Percentiles rank a stretch among this genome's conserved stretches.
These are phyloP conservation scores for Phytophthora fragariae DNA, from an alignment of 352 stramenopile species.

Conservation along the genomic window DNA sequence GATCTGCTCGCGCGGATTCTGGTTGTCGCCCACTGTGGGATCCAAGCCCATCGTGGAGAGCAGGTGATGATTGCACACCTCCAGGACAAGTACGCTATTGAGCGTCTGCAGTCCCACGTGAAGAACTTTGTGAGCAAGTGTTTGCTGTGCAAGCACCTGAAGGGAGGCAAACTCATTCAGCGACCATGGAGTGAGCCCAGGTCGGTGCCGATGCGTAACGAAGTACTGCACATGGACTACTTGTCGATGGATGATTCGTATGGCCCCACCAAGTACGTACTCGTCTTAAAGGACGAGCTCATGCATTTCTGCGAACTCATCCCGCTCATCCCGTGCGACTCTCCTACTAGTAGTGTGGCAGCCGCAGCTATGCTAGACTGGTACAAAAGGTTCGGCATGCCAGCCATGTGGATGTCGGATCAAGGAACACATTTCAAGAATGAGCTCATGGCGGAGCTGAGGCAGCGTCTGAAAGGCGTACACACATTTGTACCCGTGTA, in stretches of 20 bases:
- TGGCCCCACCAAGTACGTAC: constrained; percentile 7
- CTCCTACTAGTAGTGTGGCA: constrained; percentile 8
- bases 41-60: constrained; percentile 2
- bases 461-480: constrained; percentile 5
- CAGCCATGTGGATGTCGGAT: constrained; percentile 11
- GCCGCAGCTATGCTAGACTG: constrained; percentile 18
- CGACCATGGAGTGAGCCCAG: constrained; percentile 5
- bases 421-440: constrained; percentile 28
- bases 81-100: constrained; percentile 2
- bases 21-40: constrained; percentile 18
- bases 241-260: constrained; percentile 8
- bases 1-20: constrained; percentile 4
- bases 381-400: constrained; percentile 29
- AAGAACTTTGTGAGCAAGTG: constrained; percentile 12
- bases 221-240: no score
- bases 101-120: background rate
- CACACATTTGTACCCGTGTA: constrained; percentile 19
- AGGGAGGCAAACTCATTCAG: constrained; percentile 23
- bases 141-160: constrained; percentile 27
- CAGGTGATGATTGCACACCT: constrained; percentile 1
- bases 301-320: no score
- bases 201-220: no score
- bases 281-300: no score
- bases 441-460: constrained; percentile 25
- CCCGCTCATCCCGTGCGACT: constrained; percentile 24